Evolutionary conservation across 73 alveolate species (phyloP), one percentile per base, ranked within the genome.

Genomic region (Paramecium caudatum): DNA sequence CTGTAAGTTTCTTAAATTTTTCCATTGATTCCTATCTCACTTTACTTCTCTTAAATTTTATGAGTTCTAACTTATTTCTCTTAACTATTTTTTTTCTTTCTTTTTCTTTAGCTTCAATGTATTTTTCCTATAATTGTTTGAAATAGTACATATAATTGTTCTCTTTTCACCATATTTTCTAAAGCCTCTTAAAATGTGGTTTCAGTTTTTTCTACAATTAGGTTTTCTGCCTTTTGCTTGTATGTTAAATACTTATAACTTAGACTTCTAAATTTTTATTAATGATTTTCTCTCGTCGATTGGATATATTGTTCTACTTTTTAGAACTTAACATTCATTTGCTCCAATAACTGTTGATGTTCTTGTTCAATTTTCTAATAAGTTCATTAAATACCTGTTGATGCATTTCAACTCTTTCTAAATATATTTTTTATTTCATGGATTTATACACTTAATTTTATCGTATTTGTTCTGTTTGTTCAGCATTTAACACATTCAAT

Each of bases 181-280:
- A 55, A 25, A 4, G 80, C 80, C 30, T 55, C 80, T 55, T 55
- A 5, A 55, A 55, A 55, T 1, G 80, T 55, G 23, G 23, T 55
- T 23, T 55, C 80, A 12, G 80, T 55, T 23, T 23, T 55, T 55
- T 55, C 80, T 27, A 55, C 10, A 1, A 55, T 55, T 1, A 55
- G 80, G 30, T 55, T 55, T 10, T 55, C 80, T 9, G 80, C 80
- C 16, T 55, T 55, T 2, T 55, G 7, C 30, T 55, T 55, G 30
- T 55, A 55, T 0, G 80, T 55, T 12, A 55, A 1, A 23, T 55
- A 55, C 30, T 55, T 55, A 4, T 55, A 55, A 55, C 80, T 55
- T 27, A 55, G 80, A 55, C 80, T 55, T 55, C 80, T 55, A 55
- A 55, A 55, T 23, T 55, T 55, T 10, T 55, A 55, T 55, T 55